Conservation (phyloP, 2,329 filamentous ascomycete genomes). For the Sclerotinia borealis region DNA sequence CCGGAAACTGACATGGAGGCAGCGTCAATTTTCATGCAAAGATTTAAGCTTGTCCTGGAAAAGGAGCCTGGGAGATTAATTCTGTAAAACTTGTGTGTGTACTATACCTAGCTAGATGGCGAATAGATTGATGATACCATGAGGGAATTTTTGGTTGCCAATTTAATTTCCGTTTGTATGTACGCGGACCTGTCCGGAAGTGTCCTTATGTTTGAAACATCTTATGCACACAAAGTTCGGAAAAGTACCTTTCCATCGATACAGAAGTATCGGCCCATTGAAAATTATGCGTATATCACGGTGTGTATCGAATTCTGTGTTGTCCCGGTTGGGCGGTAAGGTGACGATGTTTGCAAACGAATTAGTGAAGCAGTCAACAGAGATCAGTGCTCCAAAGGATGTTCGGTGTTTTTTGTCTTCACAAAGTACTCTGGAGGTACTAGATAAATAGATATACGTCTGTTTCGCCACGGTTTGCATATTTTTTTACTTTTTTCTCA, state of each 20-base stretch:
- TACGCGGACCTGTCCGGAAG: not conserved
- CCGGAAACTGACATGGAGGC: slow-evolving; percentile 74
- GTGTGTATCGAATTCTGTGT: not conserved
- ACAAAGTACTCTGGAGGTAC: not conserved
- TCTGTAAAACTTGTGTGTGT: slow-evolving; percentile 37
- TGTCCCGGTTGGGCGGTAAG: not conserved
- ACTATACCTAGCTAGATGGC: slow-evolving; percentile 16
- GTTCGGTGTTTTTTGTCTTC: not conserved
- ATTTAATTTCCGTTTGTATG: not conserved
- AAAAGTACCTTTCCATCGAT: not conserved
- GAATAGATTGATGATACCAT: slow-evolving; percentile 18
- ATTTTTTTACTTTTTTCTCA: not conserved
- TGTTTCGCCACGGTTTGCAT: not conserved
- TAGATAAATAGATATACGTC: not conserved
- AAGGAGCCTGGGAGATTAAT: slow-evolving; percentile 72
- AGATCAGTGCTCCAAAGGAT: not conserved
- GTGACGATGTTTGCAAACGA: not conserved
- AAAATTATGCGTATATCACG: not conserved
- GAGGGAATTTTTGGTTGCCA: not conserved
- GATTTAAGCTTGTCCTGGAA: slow-evolving; percentile 79
- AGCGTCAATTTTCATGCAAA: slow-evolving; percentile 75
- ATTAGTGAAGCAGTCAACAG: not conserved
- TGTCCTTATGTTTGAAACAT: not conserved
- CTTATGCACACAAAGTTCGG: not conserved
- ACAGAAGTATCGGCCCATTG: not conserved